Base-by-base conservation (phyloP, 2,329 filamentous ascomycete species). In the Exophiala bonariae region DNA sequence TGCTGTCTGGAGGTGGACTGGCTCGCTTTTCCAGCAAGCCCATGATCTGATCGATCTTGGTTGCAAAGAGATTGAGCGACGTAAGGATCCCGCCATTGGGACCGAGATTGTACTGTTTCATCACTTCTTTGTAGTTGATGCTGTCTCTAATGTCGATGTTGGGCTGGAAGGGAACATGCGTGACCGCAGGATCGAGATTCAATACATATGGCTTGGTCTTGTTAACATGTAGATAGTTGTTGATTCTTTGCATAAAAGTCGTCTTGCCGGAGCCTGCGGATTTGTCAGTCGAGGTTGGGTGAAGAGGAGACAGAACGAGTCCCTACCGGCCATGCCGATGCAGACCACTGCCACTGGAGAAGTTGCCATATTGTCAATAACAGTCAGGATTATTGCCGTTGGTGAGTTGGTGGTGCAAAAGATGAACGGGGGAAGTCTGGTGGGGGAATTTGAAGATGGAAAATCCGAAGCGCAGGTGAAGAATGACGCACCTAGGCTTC, bases 191-290 rank as follows among this genome's bases (percentile, higher is more conserved):
- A 65, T 99, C 93, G 54, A 99, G 86, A 69, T 99, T 99, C 65
- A 99, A 83, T 49, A 97, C 90, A 68, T 99, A 99, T 3, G 95
- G 93, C 1, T 89, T 84, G 14, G 85, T 80, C 49, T 85, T 82
- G 62, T 91, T 80, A 4, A 80, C 80, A 65, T 97, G 92, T 3
- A 99, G 83, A 66, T 99, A 81, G 1, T 92, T 86, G 68, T 96
- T 96, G 63, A 99, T 93, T 62, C 93, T 84, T 67, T 97, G 92
- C 92, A 99, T 97, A 66, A 99, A 99, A 0, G 95, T 99, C n/a
- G 93, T 99, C 76, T 99, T 99, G 63, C 93, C 93, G 13, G 90
- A 95, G 61, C 93, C 86, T 87, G 58, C 22, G 31, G 5, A 47
- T 2, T 26, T 31, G 47, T 52, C 35, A 39, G 50, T 37, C 23